A percentile compares a stretch with the other conserved stretches of the same genome.
phyloP scores from a whole-genome alignment of 306 rosid genomes.

The Pyrus bretschneideri region DNA sequence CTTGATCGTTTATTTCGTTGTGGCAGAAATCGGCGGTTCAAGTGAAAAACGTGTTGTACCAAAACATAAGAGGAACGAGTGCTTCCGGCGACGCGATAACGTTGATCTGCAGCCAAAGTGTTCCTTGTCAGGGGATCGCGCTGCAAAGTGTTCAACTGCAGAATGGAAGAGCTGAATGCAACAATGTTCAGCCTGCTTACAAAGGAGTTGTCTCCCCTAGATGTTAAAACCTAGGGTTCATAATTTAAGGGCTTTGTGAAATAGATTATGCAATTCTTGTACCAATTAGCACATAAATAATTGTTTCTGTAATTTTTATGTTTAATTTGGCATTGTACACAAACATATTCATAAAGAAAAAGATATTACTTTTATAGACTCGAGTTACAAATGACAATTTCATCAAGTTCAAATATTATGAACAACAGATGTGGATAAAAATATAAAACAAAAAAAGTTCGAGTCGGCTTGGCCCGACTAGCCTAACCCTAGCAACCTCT shows the following conservation, averaged over 20 bases:
- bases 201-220: slow-evolving; percentile 9
- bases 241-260: not conserved
- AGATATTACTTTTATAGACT: not conserved
- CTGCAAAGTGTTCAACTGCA: slow-evolving; percentile 38
- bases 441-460: too few species aligned
- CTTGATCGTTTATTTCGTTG: not conserved
- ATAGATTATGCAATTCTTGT: not conserved
- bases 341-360: not conserved
- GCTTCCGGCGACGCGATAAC: slow-evolving; percentile 40
- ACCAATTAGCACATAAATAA: not conserved
- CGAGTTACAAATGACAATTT: not conserved
- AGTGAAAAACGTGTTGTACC: slow-evolving; percentile 47
- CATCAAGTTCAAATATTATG: not conserved
- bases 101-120: slow-evolving; percentile 41
- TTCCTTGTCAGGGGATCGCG: slow-evolving; percentile 44
- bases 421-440: not conserved
- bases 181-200: not conserved
- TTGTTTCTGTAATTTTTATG: not conserved
- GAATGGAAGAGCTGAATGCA: slow-evolving; percentile 4
- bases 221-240: not conserved
- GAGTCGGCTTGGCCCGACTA: too few species aligned
- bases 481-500: not conserved
- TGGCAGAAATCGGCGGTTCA: slow-evolving; percentile 40
- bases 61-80: slow-evolving; percentile 52
- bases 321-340: not conserved